These are phyloP conservation scores for Seiridium cupressi DNA, from an alignment of 2,329 filamentous ascomycete genomes.

Conservation along the genomic window DNA sequence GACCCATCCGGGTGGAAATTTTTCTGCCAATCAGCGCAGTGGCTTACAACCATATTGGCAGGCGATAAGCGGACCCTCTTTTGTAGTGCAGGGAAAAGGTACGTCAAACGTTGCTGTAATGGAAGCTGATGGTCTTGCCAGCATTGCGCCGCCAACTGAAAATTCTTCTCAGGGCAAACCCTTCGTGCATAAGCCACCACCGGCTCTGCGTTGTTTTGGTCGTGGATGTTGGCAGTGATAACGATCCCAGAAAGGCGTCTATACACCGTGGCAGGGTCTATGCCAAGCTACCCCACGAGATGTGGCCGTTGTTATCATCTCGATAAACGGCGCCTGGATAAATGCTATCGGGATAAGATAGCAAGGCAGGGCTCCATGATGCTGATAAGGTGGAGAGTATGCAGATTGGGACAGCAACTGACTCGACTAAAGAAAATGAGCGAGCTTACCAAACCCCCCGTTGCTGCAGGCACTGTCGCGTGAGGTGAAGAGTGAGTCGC, in stretches of 20 bases:
- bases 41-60: neutral
- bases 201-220: too few species aligned
- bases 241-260: too few species aligned
- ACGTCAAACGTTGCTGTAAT: too few species aligned
- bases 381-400: neutral
- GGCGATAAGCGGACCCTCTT: neutral
- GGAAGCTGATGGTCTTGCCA: too few species aligned
- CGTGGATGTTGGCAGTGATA: neutral
- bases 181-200: too few species aligned
- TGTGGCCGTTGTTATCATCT: conserved; percentile 1
- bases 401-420: too few species aligned
- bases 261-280: neutral
- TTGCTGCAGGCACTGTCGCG: conserved; percentile 7
- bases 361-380: neutral
- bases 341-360: conserved; percentile 5
- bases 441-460: conserved; percentile 5
- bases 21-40: neutral
- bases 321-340: neutral
- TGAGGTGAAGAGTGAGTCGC: neutral
- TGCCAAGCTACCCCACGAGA: conserved; percentile 5
- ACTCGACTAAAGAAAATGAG: neutral
- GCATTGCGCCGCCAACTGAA: too few species aligned
- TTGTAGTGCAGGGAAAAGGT: too few species aligned
- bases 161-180: too few species aligned
- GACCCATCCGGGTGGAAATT: conserved; percentile 3